phyloP scores from a whole-genome alignment of 2,329 filamentous ascomycete species.

The Neofusicoccum kwambonambiense region DNA sequence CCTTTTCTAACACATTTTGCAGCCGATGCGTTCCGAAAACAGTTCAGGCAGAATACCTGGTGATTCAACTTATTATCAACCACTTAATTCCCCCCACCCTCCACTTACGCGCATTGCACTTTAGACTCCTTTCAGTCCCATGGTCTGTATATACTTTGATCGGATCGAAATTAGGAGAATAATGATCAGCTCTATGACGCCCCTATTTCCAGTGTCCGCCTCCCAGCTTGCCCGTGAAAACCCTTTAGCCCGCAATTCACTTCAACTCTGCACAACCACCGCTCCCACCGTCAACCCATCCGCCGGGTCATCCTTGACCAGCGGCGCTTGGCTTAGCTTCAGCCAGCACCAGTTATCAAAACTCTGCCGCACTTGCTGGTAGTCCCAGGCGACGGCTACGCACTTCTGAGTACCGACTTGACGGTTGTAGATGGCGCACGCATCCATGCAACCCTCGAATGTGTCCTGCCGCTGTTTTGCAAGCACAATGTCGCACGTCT shows the following conservation, averaged over 20 bases:
- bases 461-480: background rate
- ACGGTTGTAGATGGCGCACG: background rate
- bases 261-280: slow-evolving; percentile 9
- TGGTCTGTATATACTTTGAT: background rate
- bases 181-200: no score
- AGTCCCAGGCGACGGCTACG: slow-evolving; percentile 7
- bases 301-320: background rate
- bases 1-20: background rate
- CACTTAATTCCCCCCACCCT: background rate
- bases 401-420: slow-evolving; percentile 10
- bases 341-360: slow-evolving; percentile 4
- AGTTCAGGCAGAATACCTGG: background rate
- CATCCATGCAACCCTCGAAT: slow-evolving; percentile 5
- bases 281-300: background rate
- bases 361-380: slow-evolving; percentile 11
- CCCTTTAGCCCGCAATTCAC: no score
- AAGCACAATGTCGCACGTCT: slow-evolving; percentile 10
- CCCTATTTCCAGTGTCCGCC: no score
- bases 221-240: no score
- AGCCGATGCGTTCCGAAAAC: background rate
- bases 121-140: background rate
- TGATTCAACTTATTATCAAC: background rate
- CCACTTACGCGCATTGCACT: background rate
- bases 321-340: background rate
- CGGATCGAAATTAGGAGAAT: background rate